These are phyloP conservation scores for Penstemon eatonii DNA, from an alignment of 257 asterid species.

Conservation along the genomic window DNA sequence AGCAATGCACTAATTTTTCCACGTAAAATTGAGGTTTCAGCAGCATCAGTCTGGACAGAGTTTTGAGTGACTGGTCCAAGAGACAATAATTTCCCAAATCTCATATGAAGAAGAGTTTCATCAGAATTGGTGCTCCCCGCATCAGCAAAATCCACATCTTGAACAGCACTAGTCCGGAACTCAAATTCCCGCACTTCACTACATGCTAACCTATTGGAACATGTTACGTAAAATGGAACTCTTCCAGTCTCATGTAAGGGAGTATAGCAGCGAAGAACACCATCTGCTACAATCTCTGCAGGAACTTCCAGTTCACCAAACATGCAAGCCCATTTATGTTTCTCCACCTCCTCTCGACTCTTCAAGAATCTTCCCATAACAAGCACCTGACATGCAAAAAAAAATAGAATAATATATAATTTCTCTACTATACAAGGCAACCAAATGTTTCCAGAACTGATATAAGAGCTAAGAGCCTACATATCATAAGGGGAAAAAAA, in stretches of 20 bases:
- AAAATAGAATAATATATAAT: constrained; percentile 13
- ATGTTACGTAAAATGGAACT: constrained; percentile 81
- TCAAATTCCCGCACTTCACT: constrained; percentile 95
- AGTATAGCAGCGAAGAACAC: constrained; percentile 77
- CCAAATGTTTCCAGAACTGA: constrained; percentile 20
- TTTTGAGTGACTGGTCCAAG: constrained; percentile 42
- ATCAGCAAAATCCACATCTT: constrained; percentile 44
- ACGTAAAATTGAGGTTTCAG: constrained; percentile 45
- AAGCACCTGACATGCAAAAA: constrained; percentile 52
- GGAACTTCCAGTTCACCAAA: constrained; percentile 92
- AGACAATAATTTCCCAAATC: constrained; percentile 75
- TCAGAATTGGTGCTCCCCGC: constrained; percentile 37
- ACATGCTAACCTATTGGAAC: constrained; percentile 93
- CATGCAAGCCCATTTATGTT: constrained; percentile 89
- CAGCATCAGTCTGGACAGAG: constrained; percentile 32
- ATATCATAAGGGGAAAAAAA: constrained; percentile 20
- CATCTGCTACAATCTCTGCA: constrained; percentile 71
- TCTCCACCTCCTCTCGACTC: constrained; percentile 56
- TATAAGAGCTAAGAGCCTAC: constrained; percentile 9
- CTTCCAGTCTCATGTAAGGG: constrained; percentile 73
- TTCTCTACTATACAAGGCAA: constrained; percentile 1
- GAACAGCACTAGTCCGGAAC: constrained; percentile 45
- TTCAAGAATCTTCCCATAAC: constrained; percentile 70
- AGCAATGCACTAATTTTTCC: constrained; percentile 56
- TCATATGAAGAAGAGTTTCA: constrained; percentile 66